Conservation (phyloP, 2,329 filamentous ascomycete species). For the Claviceps quebecensis region DNA sequence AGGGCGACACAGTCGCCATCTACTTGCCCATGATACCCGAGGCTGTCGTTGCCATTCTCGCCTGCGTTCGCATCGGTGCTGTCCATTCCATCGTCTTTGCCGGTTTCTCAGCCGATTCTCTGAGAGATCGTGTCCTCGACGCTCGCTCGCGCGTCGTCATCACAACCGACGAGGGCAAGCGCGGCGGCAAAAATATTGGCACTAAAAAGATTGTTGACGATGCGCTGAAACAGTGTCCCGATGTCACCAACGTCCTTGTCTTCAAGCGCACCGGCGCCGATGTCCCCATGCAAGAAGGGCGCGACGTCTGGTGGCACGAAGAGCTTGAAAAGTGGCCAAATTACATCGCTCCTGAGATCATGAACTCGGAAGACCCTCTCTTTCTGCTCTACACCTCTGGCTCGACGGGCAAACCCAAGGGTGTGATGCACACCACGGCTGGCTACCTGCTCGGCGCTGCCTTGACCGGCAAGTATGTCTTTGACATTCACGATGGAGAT, state of each 20-base stretch:
- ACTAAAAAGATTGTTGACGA: slow-evolving; percentile 99
- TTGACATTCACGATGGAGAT: slow-evolving; percentile 91
- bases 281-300: slow-evolving; percentile 75
- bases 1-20: slow-evolving; percentile 92
- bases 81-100: slow-evolving; percentile 97
- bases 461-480: slow-evolving; percentile 93
- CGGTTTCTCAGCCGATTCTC: slow-evolving; percentile 90
- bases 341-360: slow-evolving; percentile 77
- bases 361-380: slow-evolving; percentile 89
- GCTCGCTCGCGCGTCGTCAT: slow-evolving; percentile 87
- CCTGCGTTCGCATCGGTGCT: slow-evolving; percentile 82
- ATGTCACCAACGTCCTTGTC: slow-evolving; percentile 73
- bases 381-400: slow-evolving; percentile 98
- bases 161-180: slow-evolving; percentile 94
- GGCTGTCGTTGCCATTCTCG: slow-evolving; percentile 79
- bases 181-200: slow-evolving; percentile 90
- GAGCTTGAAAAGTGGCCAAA: slow-evolving; percentile 92
- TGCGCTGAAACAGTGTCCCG: slow-evolving; percentile 87
- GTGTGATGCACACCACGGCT: slow-evolving; percentile 92
- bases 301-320: slow-evolving; percentile 97
- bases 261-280: slow-evolving; percentile 92
- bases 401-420: slow-evolving; percentile 97
- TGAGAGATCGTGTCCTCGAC: slow-evolving; percentile 88
- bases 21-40: slow-evolving; percentile 99
- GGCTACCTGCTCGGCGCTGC: slow-evolving; percentile 93